Conservation (phyloP, 345 rosid genomes). For the Eucalyptus camaldulensis region DNA sequence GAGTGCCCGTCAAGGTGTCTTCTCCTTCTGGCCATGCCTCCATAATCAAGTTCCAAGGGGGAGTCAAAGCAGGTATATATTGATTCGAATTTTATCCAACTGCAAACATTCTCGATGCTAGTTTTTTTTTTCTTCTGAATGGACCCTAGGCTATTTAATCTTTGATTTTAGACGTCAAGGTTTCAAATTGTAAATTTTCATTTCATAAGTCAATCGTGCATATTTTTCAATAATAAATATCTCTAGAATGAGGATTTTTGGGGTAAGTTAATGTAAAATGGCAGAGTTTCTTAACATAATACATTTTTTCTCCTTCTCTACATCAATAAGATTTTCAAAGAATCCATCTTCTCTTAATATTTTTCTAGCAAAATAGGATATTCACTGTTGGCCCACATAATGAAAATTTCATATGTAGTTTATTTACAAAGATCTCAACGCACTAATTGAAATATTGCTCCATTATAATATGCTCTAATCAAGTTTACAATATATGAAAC, state of each 20-base stretch:
- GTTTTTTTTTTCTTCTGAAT: not conserved
- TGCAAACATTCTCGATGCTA: not conserved
- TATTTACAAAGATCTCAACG: too few relatives aligned
- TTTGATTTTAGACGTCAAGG: not conserved
- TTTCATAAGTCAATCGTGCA: not conserved
- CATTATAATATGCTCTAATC: not conserved
- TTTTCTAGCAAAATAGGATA: not conserved
- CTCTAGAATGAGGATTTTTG: not conserved
- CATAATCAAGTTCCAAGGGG: conserved; percentile 55
- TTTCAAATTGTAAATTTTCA: not conserved
- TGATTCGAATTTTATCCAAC: not conserved
- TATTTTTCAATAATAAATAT: not conserved
- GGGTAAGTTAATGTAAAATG: not conserved
- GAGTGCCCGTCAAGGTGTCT: conserved; percentile 35
- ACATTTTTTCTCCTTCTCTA: not conserved
- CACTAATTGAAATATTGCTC: not conserved
- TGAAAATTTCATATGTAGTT: too few relatives aligned
- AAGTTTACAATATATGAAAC: too few relatives aligned
- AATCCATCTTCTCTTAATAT: not conserved
- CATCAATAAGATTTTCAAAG: not conserved
- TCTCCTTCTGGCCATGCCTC: conserved; percentile 76
- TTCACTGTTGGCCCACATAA: not conserved
- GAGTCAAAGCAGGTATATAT: conserved; percentile 23
- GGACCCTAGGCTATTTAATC: not conserved
- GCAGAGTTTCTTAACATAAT: not conserved